phyloP scores from a whole-genome alignment of 768 basidiomycete species.

The Hygrocybe punicea region DNA sequence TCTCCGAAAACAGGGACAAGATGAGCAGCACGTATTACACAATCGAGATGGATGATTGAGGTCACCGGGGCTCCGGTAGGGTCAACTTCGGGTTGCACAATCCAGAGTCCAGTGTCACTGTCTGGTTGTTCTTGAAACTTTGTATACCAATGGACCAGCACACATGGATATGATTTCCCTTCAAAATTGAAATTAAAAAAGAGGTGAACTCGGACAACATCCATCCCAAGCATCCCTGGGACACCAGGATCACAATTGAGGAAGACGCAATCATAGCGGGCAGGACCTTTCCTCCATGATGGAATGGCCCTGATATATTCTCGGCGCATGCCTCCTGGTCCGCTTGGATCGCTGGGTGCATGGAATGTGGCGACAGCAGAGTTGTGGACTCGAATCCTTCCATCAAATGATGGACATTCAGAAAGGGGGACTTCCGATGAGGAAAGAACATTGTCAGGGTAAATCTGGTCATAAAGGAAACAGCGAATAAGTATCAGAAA shows the following conservation, averaged over 20 bases:
- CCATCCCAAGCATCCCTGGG: slow-evolving; percentile 24
- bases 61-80: neutral
- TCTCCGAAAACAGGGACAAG: slow-evolving; percentile 10
- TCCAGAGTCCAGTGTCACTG: slow-evolving; percentile 17
- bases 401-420: neutral
- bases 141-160: slow-evolving; percentile 12
- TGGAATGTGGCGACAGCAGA: slow-evolving; percentile 20
- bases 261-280: slow-evolving; percentile 27
- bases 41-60: slow-evolving; percentile 27
- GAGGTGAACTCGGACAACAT: slow-evolving; percentile 24
- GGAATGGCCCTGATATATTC: slow-evolving; percentile 22
- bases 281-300: neutral
- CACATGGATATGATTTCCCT: slow-evolving; percentile 8
- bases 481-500: slow-evolving; percentile 21
- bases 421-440: neutral
- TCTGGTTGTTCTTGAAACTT: slow-evolving; percentile 4
- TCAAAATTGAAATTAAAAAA: slow-evolving; percentile 22
- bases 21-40: slow-evolving; percentile 13
- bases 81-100: slow-evolving; percentile 13
- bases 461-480: slow-evolving; percentile 24
- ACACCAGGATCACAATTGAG: slow-evolving; percentile 13
- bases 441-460: neutral
- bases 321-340: slow-evolving; percentile 25
- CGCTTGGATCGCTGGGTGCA: slow-evolving; percentile 27
- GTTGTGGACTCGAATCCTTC: slow-evolving; percentile 6